phyloP scores from a whole-genome alignment of 257 asterid species.

The Penstemon barbatus region DNA sequence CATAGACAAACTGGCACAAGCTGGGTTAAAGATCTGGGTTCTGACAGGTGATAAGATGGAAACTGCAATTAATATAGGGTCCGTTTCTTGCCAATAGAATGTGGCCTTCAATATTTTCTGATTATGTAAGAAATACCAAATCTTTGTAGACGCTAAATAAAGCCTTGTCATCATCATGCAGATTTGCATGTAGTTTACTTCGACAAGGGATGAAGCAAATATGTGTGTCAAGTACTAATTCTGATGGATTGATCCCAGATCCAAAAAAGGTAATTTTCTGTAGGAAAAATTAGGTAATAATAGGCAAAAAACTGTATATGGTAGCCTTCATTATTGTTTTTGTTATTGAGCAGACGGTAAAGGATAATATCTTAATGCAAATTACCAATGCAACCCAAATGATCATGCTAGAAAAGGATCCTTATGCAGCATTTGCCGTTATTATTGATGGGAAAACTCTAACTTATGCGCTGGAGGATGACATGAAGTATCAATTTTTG shows the following conservation, averaged over 20 bases:
- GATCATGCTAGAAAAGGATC: slow-evolving; percentile 83
- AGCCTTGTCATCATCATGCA: slow-evolving; percentile 36
- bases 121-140: too few species aligned
- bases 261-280: slow-evolving; percentile 55
- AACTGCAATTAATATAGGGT: slow-evolving; percentile 99
- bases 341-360: slow-evolving; percentile 49
- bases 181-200: slow-evolving; percentile 95
- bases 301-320: slow-evolving; percentile 24
- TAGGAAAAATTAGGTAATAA: slow-evolving; percentile 25
- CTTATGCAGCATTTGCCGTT: slow-evolving; percentile 94
- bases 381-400: slow-evolving; percentile 76
- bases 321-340: slow-evolving; percentile 20
- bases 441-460: slow-evolving; percentile 93
- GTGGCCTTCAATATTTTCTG: slow-evolving; percentile 10
- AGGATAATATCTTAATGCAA: slow-evolving; percentile 76
- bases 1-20: slow-evolving; percentile 97
- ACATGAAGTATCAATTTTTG: slow-evolving; percentile 74
- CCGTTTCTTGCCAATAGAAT: slow-evolving; percentile 39
- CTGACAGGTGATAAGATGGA: slow-evolving; percentile 99
- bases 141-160: background rate
- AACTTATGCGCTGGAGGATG: slow-evolving; percentile 79
- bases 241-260: slow-evolving; percentile 49
- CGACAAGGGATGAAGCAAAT: slow-evolving; percentile 98
- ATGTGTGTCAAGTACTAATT: slow-evolving; percentile 48
- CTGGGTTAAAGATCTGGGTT: slow-evolving; percentile 98